A percentile compares a stretch with the other conserved stretches of the same genome.
These are phyloP conservation scores for Fomitopsis serialis DNA, from an alignment of 768 basidiomycete genomes.

Conservation along the genomic window DNA sequence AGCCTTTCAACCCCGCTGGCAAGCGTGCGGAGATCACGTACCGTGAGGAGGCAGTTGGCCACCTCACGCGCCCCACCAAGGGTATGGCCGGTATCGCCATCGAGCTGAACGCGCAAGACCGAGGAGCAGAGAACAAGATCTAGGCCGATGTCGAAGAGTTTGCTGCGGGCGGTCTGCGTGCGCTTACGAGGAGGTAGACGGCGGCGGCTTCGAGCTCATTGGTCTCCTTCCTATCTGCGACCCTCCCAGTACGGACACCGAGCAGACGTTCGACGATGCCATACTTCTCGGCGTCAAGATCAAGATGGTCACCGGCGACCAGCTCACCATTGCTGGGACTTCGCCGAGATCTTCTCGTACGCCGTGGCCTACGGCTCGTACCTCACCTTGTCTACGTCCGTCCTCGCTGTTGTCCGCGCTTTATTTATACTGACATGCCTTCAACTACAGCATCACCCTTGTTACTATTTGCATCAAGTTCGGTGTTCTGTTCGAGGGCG, in stretches of 20 bases:
- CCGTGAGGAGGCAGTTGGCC: conserved; percentile 86
- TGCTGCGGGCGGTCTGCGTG: conserved; percentile 92
- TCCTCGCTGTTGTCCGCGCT: conserved; percentile 34
- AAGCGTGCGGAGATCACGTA: conserved; percentile 99
- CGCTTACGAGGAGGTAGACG: conserved; percentile 92
- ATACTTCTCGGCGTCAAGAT: conserved; percentile 94
- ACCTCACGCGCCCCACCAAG: conserved; percentile 98
- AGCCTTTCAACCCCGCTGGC: conserved; percentile 99
- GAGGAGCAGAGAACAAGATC: conserved; percentile 86
- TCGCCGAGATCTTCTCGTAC: conserved; percentile 93
- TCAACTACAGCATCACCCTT: conserved; percentile 53
- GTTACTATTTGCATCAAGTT: conserved; percentile 84
- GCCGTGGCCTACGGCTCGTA: conserved; percentile 97
- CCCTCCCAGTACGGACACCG: conserved; percentile 97
- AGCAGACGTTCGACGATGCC: conserved; percentile 99
- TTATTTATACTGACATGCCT: conserved; percentile 73
- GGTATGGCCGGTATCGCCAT: conserved; percentile 99
- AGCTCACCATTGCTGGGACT: conserved; percentile 98
- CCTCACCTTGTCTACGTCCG: conserved; percentile 85
- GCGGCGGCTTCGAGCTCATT: conserved; percentile 91
- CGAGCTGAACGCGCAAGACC: conserved; percentile 93
- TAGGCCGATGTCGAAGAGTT: conserved; percentile 97
- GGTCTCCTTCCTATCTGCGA: conserved; percentile 98
- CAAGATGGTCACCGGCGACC: conserved; percentile 99
- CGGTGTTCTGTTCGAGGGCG: conserved; percentile 50